Evolutionary conservation across 176 grass and related monocot species (phyloP), one percentile per base, ranked within the genome.

Genomic region (Puya raimondii): DNA sequence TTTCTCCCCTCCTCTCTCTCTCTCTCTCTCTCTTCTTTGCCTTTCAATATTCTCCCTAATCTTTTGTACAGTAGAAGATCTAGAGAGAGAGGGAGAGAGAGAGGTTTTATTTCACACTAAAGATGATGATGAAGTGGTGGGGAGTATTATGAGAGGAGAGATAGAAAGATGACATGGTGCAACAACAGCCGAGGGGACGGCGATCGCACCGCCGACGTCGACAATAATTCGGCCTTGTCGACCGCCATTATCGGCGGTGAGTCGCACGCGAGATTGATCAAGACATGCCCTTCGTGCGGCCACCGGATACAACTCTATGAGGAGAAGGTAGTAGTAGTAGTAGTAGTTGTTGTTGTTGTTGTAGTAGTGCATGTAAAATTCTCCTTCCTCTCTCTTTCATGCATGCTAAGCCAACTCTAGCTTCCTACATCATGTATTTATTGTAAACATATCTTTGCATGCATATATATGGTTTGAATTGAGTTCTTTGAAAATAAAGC

Each of bases 181-280:
- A 96, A 78, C 87, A 96, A 80, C 48, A 88, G 76, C 80, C 91
- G 83, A 77, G 86, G 80, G 68, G 87, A 91, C 79, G 88, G 80
- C 63, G 56, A 61, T 22, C 81, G 81, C 48, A 83, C 81, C 77
- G 80, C 87, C 70, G 84, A 90, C 70, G n/a, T n/a, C n/a, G 87
- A 90, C 67, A 96, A 85, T 65, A 85, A 80, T 75, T 83, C 86
- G 70, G 75, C 72, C 71, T 51, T 83, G 26, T 68, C 84, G 53
- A 65, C 84, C 8, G 81, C 75, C 53, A 68, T 68, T 6, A 73
- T 88, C 26, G 58, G 72, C 51, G 78, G 87, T 73, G 78, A 84
- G 77, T 65, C 79, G 3, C 79, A 87, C 17, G 81, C 69, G 22
- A 85, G 73, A 74, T 72, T 85, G 49, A 85, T 96, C 79, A 80